A percentile compares a stretch with the other conserved stretches of the same genome.
These are phyloP conservation scores for Phytophthora quininea DNA, from an alignment of 352 stramenopile genomes.

Conservation along the genomic window DNA sequence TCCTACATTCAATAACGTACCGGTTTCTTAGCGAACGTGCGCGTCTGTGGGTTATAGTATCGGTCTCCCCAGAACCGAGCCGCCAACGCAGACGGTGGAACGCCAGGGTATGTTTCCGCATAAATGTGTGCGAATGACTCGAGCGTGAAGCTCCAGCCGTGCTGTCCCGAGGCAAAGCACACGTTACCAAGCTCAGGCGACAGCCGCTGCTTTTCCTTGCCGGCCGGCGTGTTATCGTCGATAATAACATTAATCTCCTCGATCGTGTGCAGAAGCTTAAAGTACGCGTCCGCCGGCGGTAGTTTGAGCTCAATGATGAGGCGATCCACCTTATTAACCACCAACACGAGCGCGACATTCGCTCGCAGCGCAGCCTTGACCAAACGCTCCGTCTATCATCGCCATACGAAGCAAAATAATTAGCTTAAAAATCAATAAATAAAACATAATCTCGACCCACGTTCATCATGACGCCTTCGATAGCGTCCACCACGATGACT, in stretches of 20 bases:
- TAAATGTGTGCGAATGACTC: slow-evolving; percentile 94
- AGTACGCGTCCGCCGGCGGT: slow-evolving; percentile 97
- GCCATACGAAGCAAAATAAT: slow-evolving; percentile 11
- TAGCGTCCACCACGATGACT: slow-evolving; percentile 96
- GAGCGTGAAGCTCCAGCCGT: slow-evolving; percentile 98
- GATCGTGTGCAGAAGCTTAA: slow-evolving; percentile 97
- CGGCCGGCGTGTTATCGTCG: slow-evolving; percentile 58
- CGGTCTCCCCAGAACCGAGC: slow-evolving; percentile 97
- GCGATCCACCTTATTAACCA: slow-evolving; percentile 98
- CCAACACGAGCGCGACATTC: slow-evolving; percentile 90
- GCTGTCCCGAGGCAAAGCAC: slow-evolving; percentile 95
- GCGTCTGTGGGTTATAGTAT: slow-evolving; percentile 94
- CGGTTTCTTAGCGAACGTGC: slow-evolving; percentile 92
- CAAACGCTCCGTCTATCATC: slow-evolving; percentile 92
- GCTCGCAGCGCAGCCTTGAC: slow-evolving; percentile 93
- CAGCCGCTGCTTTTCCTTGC: slow-evolving; percentile 62
- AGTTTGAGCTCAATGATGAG: slow-evolving; percentile 99
- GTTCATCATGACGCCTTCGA: slow-evolving; percentile 98
- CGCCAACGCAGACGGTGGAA: slow-evolving; percentile 89
- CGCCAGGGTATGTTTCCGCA: slow-evolving; percentile 64
- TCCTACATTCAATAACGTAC: slow-evolving; percentile 40
- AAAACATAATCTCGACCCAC: slow-evolving; percentile 36
- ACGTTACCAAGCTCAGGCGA: slow-evolving; percentile 97
- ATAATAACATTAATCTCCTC: slow-evolving; percentile 97
- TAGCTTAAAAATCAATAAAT: slow-evolving; percentile 1